A percentile compares a stretch with the other conserved stretches of the same genome.
These are phyloP conservation scores for Nakazawaea molendinolei DNA, from an alignment of 805 yeast species.

Conservation along the genomic window DNA sequence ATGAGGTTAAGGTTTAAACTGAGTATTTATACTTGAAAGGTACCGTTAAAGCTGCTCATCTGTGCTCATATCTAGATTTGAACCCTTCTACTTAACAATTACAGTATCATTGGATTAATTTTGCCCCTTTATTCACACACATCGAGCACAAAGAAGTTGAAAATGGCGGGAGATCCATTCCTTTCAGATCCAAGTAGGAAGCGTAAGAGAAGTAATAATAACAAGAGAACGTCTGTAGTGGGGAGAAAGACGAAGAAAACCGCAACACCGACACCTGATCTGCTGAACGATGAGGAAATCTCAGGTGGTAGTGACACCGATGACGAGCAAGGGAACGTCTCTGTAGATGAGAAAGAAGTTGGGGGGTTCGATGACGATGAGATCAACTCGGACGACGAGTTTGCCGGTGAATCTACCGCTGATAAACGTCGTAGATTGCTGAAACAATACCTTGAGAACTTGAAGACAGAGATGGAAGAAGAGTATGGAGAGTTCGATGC, in stretches of 20 bases:
- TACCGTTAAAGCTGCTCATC: no score
- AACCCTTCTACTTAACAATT: no score
- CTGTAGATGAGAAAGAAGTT: constrained; percentile 20
- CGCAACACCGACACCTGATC: constrained; percentile 17
- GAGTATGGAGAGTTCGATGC: constrained; percentile 70
- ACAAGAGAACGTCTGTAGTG: constrained; percentile 14
- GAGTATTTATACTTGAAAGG: no score
- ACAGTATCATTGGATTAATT: no score
- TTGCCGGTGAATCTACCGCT: constrained; percentile 72
- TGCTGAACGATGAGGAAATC: constrained; percentile 46
- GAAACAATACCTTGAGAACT: constrained; percentile 79
- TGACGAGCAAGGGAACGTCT: constrained; percentile 36
- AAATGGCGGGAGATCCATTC: constrained; percentile 55
- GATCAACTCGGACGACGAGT: constrained; percentile 66
- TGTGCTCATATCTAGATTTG: no score
- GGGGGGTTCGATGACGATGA: constrained; percentile 32
- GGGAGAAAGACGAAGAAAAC: constrained; percentile 11
- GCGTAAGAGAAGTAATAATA: constrained; percentile 31
- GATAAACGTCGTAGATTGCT: constrained; percentile 94
- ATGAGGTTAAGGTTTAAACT: no score
- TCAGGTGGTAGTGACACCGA: constrained; percentile 45
- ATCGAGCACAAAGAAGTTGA: constrained; percentile 2
- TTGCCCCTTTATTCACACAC: neutral
- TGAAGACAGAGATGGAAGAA: constrained; percentile 39
- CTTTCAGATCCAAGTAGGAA: constrained; percentile 54